phyloP scores from a whole-genome alignment of 2,329 filamentous ascomycete genomes.

The Trichoderma sp. region DNA sequence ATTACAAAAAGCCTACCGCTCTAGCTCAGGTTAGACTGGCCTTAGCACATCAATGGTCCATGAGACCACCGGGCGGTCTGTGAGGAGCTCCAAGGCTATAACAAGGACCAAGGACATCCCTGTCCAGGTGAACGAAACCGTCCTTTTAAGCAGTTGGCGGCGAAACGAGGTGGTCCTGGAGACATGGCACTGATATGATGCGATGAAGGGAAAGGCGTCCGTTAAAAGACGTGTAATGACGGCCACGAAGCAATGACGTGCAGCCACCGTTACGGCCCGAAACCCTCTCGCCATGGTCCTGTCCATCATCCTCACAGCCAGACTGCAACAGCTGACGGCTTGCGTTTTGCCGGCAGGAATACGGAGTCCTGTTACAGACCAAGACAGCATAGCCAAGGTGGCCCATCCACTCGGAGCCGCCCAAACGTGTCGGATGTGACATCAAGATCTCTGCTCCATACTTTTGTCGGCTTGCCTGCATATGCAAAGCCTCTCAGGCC shows the following conservation, averaged over 20 bases:
- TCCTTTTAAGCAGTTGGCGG: neutral
- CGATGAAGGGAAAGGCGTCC: neutral
- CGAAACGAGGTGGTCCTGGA: neutral
- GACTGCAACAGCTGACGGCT: neutral
- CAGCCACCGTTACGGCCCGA: constrained; percentile 1
- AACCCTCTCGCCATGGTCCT: neutral
- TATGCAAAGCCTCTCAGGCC: constrained; percentile 2
- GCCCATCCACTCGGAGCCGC: neutral
- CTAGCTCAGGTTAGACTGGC: neutral
- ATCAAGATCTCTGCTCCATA: constrained; percentile 16
- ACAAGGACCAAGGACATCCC: neutral
- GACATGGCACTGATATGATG: neutral
- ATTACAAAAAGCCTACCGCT: neutral
- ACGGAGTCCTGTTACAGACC: neutral
- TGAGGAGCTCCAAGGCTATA: neutral
- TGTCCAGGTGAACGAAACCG: neutral
- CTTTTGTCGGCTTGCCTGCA: neutral
- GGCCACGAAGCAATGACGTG: neutral
- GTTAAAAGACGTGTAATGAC: neutral
- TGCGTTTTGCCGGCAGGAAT: neutral
- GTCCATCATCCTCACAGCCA: neutral
- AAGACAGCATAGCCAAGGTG: neutral
- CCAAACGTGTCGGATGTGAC: constrained; percentile 13
- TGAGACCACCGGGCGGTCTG: constrained; percentile 3
- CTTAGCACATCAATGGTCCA: neutral